Evolutionary conservation across 1,284 basidiomycete genomes (phyloP), one percentile per base, ranked within the genome.

Genomic region (Microbotryum silenes-acaulis): DNA sequence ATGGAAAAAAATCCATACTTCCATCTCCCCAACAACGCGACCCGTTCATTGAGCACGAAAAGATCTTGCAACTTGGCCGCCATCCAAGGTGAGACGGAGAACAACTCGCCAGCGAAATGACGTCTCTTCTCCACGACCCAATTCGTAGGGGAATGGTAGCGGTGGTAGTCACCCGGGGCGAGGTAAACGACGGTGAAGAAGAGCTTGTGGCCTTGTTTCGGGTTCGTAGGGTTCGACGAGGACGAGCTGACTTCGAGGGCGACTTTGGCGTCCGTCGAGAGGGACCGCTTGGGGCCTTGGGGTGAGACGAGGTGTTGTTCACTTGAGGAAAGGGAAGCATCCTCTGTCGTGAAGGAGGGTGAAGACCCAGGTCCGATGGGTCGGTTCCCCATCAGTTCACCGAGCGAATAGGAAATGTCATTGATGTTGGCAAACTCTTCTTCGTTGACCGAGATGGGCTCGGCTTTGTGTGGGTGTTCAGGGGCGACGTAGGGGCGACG

Each of bases 101-200:
- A 98, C 14, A 99, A 80, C 74, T 98, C 94, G 57, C 89, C 87
- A 47, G 91, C 85, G 74, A 99, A 98, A 76, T 99, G 94, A 33
- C 94, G 79, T 59, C 94, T 80, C 71, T 89, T 87, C 79, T 99
- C 93, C 25, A 97, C 96, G 8, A 98, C 91, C 96, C 94, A 97
- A 6, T 88, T 86, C 3, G 90, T 85, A 0, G 96, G 93, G 65
- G 86, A 89, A 78, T 99, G 94, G 82, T 97, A 99, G 46, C 92
- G 85, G 74, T 98, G 94, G 75, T 98, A 98, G 76, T 99, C 96
- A 1, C 96, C 96, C 0, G 94, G 94, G 1, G 94, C 94, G 59
- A 99, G 87, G 78, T 99, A 99, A 69, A 98, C 87, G 71, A 98
- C 94, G 51, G 87, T 80, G 76, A 97, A 98, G 79, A 85, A 94